These are phyloP conservation scores for Cordyceps tenuipes DNA, from an alignment of 2,329 filamentous ascomycete genomes.

Conservation along the genomic window DNA sequence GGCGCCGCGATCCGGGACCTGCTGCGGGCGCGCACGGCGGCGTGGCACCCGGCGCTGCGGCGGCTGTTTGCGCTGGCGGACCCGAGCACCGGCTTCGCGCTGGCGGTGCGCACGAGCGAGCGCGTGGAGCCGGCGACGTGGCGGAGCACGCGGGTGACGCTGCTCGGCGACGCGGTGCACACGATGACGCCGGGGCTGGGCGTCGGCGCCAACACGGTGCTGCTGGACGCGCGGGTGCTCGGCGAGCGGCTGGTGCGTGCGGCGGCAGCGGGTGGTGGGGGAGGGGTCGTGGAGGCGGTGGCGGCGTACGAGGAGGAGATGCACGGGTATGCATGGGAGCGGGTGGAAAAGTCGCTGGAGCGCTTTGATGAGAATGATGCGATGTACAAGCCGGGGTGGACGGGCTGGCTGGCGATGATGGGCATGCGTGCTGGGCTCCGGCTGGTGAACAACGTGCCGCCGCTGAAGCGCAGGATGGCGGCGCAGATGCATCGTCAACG, in stretches of 20 bases:
- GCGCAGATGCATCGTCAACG: constrained; percentile 12
- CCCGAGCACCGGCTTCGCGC: constrained; percentile 11
- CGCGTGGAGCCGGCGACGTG: constrained; percentile 8
- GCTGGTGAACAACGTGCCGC: constrained; percentile 11
- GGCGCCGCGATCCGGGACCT: constrained; percentile 9
- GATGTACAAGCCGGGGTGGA: constrained; percentile 8
- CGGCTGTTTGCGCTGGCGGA: constrained; percentile 10
- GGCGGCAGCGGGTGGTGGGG: not conserved
- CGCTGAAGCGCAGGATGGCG: constrained; percentile 7
- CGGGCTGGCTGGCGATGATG: constrained; percentile 11
- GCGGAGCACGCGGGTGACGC: constrained; percentile 12
- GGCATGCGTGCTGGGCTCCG: constrained; percentile 11
- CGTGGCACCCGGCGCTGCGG: constrained; percentile 12
- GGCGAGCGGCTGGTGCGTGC: constrained; percentile 4
- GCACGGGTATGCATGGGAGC: constrained; percentile 13
- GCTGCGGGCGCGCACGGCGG: not conserved
- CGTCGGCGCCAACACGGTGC: constrained; percentile 16
- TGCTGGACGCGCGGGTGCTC: constrained; percentile 15
- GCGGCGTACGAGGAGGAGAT: constrained; percentile 11
- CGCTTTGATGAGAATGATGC: constrained; percentile 13
- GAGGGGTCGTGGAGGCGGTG: constrained; percentile 2
- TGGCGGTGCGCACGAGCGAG: constrained; percentile 13
- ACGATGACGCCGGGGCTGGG: constrained; percentile 18
- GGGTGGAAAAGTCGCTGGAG: constrained; percentile 14
- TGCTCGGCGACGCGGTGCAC: constrained; percentile 19